Evolutionary conservation across 768 basidiomycete genomes (phyloP), one percentile per base, ranked within the genome.

Genomic region (Porpolomopsis calyptriformis): DNA sequence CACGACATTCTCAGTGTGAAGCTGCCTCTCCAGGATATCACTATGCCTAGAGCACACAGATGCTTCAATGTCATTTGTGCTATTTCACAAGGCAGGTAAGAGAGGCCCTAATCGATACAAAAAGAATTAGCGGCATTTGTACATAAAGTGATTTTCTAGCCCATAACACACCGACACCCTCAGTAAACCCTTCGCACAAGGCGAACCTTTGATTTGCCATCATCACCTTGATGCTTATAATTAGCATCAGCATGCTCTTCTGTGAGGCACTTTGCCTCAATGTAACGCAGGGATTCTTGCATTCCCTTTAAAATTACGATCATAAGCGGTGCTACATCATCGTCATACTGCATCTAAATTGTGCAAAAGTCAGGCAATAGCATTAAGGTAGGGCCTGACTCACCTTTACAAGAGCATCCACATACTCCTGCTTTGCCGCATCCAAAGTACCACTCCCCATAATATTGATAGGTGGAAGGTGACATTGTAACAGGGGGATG

Each of bases 381-480:
- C 22, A 24, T 23, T 4, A 23, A 29, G 27, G 40, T 14, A 25
- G 40, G 24, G 20, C 23, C 23, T 29, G 27, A n/a, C 11, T 42
- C 40, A 42, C 40, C 40, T 29, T 20, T 23, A 42, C 40, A 42
- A 42, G 40, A 24, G 40, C 40, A 42, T 42, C 40, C 40, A 25
- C 40, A 42, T 42, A 42, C 23, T 42, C 40, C 40, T 42, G 10
- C 19, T 42, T 42, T 25, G 22, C 23, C 24, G 16, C 40, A 20
- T 42, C 27, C 16, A 42, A 20, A 42, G 24, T 25, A 3, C 3
- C 26, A 42, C 40, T 42, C 16, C 40, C 40, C 40, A 42, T 42
- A 12, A 42, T 42, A 42, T 42, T 42, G 25, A 42, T 42, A n/a
- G 40, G 40, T 4, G 22, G 40, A 42, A 42, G 40, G 22, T 23